Percentiles rank a stretch among this genome's conserved stretches.
Conservation (phyloP, 768 basidiomycete genomes). For the Lactifluus subvellereus region DNA sequence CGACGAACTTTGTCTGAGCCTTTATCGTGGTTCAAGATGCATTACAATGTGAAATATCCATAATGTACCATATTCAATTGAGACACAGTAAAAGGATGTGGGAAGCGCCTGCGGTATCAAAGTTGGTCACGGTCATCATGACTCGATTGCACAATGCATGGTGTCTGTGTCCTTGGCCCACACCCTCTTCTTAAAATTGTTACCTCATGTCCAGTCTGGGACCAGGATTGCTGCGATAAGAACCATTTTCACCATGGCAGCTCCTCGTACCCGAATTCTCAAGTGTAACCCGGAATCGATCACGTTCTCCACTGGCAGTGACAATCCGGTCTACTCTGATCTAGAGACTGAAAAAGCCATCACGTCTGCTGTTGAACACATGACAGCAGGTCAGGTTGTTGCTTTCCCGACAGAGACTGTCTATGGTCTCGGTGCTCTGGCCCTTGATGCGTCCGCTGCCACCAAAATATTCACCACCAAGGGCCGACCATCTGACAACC, state of each 20-base stretch:
- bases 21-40: too few relatives aligned
- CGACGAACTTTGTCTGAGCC: constrained; percentile 52
- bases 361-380: constrained; percentile 47
- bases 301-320: constrained; percentile 40
- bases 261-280: constrained; percentile 39
- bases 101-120: too few relatives aligned
- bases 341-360: constrained; percentile 49
- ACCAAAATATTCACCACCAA: constrained; percentile 80
- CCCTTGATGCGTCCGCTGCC: constrained; percentile 56
- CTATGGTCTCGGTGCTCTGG: constrained; percentile 91
- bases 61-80: too few relatives aligned
- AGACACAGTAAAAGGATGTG: too few relatives aligned
- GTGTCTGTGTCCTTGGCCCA: too few relatives aligned
- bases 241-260: constrained; percentile 19
- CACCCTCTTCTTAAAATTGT: too few relatives aligned
- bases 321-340: constrained; percentile 45
- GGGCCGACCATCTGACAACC: constrained; percentile 91
- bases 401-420: constrained; percentile 98
- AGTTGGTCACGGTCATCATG: too few relatives aligned
- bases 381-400: constrained; percentile 52
- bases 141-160: too few relatives aligned
- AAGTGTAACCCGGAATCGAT: constrained; percentile 61
- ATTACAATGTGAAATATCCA: too few relatives aligned
- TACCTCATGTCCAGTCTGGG: too few relatives aligned
- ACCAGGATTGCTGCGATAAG: too few relatives aligned